Evolutionary conservation across 768 basidiomycete genomes (phyloP), one percentile per base, ranked within the genome.

Genomic region (Pulveroboletus sp.): DNA sequence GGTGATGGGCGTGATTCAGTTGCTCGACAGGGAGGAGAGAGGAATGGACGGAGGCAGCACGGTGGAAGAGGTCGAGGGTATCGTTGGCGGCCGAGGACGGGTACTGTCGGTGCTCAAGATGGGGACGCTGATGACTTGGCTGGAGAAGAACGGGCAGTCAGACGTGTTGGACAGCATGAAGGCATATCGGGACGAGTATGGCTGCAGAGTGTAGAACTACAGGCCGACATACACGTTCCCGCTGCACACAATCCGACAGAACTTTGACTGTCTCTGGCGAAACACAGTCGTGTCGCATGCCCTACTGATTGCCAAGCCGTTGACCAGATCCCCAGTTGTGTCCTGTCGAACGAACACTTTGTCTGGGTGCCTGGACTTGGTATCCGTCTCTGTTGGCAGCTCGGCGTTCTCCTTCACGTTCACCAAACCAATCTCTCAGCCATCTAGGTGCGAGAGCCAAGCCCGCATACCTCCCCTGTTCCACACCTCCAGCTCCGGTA

Each of bases 1-100:
- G 47, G 84, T 96, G 7, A 87, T 93, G 0, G 95, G 95, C 1
- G 88, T 96, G 17, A 78, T 95, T 7, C 84, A 93, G 63, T 77
- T 85, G 39, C 76, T 99, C 6, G 93, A 98, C 64, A 75, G 78
- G 67, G 61, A 73, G 49, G 76, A 78, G 49, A 72, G 72, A 15
- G 73, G 74, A 45, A 69, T 71, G 41, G 60, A 49, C 67, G 79
- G 42, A 68, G 73, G 73, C 69, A 88, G 84, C 55, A 90, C 92
- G 1, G 86, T 94, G 6, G 78, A 83, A 60, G 93, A 97, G 64
- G 76, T 97, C 8, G 88, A 93, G 62, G 66, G 66, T 15, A 73
- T 89, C 41, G 72, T 93, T 21, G 81, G 76, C 33, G 89, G 91
- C 11, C 59, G 55, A 17, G 87, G 82, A 8, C 73, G 77, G 14